Evolutionary conservation across 2,329 filamentous ascomycete species (phyloP).

Genomic region (Nemania abortiva): DNA sequence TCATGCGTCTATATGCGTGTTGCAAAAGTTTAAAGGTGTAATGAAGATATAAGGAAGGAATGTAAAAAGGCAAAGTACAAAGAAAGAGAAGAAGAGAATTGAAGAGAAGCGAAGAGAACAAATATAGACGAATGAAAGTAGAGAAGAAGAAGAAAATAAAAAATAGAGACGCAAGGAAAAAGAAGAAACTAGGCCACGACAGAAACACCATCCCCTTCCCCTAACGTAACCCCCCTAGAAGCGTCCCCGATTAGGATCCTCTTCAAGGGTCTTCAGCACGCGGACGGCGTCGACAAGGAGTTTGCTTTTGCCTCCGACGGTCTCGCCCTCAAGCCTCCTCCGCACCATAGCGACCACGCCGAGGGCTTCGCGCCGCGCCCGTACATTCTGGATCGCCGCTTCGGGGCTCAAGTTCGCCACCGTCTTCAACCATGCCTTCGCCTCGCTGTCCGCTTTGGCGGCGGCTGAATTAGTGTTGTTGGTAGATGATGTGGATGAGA

Average conservation of each 20-base stretch:
- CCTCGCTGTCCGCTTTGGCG: slow-evolving; percentile 54
- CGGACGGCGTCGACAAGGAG: slow-evolving; percentile 66
- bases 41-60: slow-evolving; percentile 7
- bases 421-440: slow-evolving; percentile 51
- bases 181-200: slow-evolving; percentile 22
- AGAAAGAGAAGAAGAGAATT: slow-evolving; percentile 40
- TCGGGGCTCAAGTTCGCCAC: slow-evolving; percentile 57
- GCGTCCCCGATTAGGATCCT: slow-evolving; percentile 57
- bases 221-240: slow-evolving; percentile 49
- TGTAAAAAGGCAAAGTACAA: slow-evolving; percentile 26
- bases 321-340: slow-evolving; percentile 62
- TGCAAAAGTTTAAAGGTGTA: neutral
- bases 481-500: slow-evolving; percentile 26
- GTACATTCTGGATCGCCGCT: slow-evolving; percentile 54
- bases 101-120: slow-evolving; percentile 42
- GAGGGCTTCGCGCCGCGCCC: slow-evolving; percentile 57
- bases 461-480: slow-evolving; percentile 42
- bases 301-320: slow-evolving; percentile 61
- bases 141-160: slow-evolving; percentile 31
- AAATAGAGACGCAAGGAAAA: slow-evolving; percentile 22
- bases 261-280: slow-evolving; percentile 65
- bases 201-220: slow-evolving; percentile 2
- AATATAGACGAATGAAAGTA: slow-evolving; percentile 28
- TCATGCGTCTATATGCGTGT: slow-evolving; percentile 36
- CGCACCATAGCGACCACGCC: slow-evolving; percentile 63